Evolutionary conservation across 345 rosid genomes (phyloP).

Genomic region (Theobroma cacao): DNA sequence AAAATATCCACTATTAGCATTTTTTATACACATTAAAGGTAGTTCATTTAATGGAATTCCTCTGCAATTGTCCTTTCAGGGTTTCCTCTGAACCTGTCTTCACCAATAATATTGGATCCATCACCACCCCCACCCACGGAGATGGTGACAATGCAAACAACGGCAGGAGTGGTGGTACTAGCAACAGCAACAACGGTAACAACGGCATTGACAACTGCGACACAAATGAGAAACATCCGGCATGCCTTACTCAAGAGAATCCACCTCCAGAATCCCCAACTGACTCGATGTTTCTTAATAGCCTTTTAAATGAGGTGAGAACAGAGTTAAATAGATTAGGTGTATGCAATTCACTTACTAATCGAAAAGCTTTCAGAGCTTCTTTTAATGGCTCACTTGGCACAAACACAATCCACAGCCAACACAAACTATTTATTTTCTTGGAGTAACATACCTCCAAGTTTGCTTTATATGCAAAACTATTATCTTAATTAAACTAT

Average conservation of each 20-base stretch:
- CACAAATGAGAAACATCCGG: not conserved
- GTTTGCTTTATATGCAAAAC: not conserved
- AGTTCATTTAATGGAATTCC: not conserved
- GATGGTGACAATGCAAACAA: not conserved
- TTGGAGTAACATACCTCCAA: not conserved
- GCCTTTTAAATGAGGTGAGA: not conserved
- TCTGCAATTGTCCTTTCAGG: not conserved
- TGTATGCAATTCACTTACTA: not conserved
- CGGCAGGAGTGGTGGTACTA: not conserved
- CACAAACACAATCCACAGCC: not conserved
- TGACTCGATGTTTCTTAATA: not conserved
- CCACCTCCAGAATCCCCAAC: not conserved
- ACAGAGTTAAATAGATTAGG: not conserved
- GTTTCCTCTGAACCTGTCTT: not conserved
- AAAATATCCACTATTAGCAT: not conserved
- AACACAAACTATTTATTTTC: not conserved
- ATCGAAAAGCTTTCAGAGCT: not conserved
- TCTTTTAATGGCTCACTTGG: not conserved
- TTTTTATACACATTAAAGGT: not conserved
- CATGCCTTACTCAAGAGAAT: not conserved
- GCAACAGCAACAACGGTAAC: not conserved
- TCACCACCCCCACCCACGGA: not conserved
- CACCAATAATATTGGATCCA: not conserved
- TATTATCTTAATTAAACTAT: too few relatives aligned
- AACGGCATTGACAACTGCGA: not conserved